These are phyloP conservation scores for Dispira simplex DNA, from an alignment of 192 early-diverging fungal genomes.

Conservation along the genomic window DNA sequence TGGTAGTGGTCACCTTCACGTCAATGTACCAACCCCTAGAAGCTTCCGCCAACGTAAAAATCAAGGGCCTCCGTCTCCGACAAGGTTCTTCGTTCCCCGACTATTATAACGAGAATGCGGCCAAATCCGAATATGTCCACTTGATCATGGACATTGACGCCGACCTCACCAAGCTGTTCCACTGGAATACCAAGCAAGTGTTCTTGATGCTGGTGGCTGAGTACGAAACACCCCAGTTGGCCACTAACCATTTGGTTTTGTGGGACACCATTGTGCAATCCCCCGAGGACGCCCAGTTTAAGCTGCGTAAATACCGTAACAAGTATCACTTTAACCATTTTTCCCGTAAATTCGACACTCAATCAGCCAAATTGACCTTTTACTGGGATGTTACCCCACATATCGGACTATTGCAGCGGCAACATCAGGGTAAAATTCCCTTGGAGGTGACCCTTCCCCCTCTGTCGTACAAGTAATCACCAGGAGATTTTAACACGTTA, in stretches of 20 bases:
- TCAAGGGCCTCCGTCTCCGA: slow-evolving; percentile 20
- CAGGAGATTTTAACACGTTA: neutral
- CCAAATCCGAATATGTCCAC: slow-evolving; percentile 40
- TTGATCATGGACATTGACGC: slow-evolving; percentile 51
- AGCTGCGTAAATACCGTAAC: slow-evolving; percentile 31
- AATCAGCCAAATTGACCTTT: slow-evolving; percentile 53
- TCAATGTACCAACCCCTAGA: slow-evolving; percentile 20
- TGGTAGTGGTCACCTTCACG: slow-evolving; percentile 35
- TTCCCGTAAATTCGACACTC: slow-evolving; percentile 41
- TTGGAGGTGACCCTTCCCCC: neutral
- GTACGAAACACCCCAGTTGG: slow-evolving; percentile 50
- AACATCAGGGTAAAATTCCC: neutral
- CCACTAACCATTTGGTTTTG: slow-evolving; percentile 56
- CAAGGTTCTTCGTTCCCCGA: slow-evolving; percentile 21
- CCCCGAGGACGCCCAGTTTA: slow-evolving; percentile 46
- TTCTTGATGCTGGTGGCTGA: slow-evolving; percentile 68
- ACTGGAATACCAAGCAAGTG: slow-evolving; percentile 86
- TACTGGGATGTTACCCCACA: slow-evolving; percentile 72
- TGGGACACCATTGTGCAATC: slow-evolving; percentile 69
- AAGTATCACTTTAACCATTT: slow-evolving; percentile 65
- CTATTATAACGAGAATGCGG: slow-evolving; percentile 31
- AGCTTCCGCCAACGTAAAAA: slow-evolving; percentile 15
- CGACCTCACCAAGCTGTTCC: slow-evolving; percentile 60
- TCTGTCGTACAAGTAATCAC: slow-evolving; percentile 2
- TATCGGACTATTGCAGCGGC: slow-evolving; percentile 45